Conservation (phyloP, 345 rosid genomes). For the Gossypium anomalum region DNA sequence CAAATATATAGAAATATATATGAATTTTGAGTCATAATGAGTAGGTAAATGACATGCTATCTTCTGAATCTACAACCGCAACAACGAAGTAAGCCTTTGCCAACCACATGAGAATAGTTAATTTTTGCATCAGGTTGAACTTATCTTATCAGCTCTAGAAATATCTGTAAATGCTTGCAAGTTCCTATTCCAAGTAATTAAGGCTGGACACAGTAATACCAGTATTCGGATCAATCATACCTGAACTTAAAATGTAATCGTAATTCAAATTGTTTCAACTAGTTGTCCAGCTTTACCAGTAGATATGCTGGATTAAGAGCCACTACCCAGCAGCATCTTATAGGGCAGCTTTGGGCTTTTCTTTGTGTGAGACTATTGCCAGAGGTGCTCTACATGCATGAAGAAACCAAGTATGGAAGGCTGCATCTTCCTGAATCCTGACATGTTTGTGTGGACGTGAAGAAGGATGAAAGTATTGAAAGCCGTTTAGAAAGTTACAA, state of each 20-base stretch:
- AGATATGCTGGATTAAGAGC: conserved; percentile 3
- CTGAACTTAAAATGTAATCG: neutral
- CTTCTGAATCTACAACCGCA: neutral
- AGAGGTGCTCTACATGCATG: neutral
- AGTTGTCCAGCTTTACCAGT: neutral
- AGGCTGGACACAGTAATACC: neutral
- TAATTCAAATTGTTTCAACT: neutral
- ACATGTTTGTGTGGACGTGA: neutral
- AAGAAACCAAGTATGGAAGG: neutral
- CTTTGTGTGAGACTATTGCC: neutral
- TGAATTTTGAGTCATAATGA: neutral
- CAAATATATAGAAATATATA: neutral
- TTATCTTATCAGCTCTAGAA: neutral
- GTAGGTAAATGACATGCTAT: neutral
- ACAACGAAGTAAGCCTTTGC: neutral
- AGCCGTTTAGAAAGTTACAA: neutral
- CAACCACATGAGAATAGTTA: neutral
- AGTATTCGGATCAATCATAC: neutral
- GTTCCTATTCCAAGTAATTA: neutral
- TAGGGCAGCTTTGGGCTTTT: neutral
- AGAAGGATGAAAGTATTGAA: neutral
- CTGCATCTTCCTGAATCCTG: neutral
- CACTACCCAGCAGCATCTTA: neutral
- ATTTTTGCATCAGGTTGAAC: neutral
- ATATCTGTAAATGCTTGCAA: neutral